Percentiles rank a stretch among this genome's conserved stretches.
phyloP scores from a whole-genome alignment of 257 asterid genomes.

The Solanum okadae region DNA sequence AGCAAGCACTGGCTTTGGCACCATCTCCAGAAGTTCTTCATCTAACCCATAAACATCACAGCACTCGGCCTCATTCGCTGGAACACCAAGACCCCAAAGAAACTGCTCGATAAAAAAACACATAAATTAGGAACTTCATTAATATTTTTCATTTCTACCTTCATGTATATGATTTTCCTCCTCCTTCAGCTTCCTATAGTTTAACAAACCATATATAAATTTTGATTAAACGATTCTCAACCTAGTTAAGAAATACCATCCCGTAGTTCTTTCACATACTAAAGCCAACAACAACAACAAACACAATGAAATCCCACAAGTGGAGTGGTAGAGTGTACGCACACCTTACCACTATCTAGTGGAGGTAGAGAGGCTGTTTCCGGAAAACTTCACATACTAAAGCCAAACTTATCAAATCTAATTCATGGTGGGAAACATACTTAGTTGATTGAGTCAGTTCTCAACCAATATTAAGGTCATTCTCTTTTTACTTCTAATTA shows the following conservation, averaged over 20 bases:
- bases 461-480: neutral
- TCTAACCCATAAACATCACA: conserved; percentile 92
- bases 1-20: conserved; percentile 89
- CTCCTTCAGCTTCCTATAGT: neutral
- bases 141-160: neutral
- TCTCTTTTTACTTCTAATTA: neutral
- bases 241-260: neutral
- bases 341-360: neutral
- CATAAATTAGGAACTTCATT: neutral
- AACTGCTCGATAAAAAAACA: conserved; percentile 36
- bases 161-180: neutral
- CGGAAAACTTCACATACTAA: neutral
- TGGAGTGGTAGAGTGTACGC: neutral
- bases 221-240: neutral
- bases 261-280: neutral
- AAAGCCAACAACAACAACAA: neutral
- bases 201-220: neutral
- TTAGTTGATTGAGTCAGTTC: neutral
- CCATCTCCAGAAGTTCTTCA: conserved; percentile 86
- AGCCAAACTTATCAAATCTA: neutral
- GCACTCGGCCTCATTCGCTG: conserved; percentile 71
- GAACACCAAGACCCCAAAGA: conserved; percentile 89
- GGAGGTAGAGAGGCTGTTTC: neutral
- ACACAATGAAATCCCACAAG: neutral
- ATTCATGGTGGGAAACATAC: neutral